A percentile compares a stretch with the other conserved stretches of the same genome.
phyloP scores from a whole-genome alignment of 1,139 yeast genomes.

The Suhomyces maxii region DNA sequence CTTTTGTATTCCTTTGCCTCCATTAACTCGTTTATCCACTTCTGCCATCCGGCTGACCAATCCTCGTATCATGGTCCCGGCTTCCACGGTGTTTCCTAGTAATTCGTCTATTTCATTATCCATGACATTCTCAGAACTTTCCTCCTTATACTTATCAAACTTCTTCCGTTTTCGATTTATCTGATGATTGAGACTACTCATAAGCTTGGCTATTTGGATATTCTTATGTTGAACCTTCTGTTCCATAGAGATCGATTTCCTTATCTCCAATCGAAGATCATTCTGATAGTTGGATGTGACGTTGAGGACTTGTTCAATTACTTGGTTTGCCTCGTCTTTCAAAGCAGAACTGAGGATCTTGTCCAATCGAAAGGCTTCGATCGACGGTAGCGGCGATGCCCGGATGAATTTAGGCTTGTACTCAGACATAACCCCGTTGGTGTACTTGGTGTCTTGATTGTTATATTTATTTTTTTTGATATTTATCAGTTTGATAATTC shows the following conservation, averaged over 20 bases:
- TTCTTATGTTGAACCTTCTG: constrained; percentile 40
- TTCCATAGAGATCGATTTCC: constrained; percentile 35
- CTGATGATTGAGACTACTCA: constrained; percentile 23
- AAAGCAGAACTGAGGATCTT: constrained; percentile 35
- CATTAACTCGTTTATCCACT: constrained; percentile 1
- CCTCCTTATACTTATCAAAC: constrained; percentile 15
- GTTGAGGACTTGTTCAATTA: constrained; percentile 31
- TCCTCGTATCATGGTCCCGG: constrained; percentile 5
- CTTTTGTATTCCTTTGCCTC: constrained; percentile 8
- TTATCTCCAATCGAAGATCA: constrained; percentile 41
- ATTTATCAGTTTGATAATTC: not conserved
- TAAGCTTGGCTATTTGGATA: constrained; percentile 31
- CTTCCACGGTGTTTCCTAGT: constrained; percentile 9
- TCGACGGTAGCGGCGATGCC: constrained; percentile 28
- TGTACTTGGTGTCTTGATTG: not conserved
- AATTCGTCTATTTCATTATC: constrained; percentile 17
- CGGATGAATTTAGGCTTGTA: constrained; percentile 17
- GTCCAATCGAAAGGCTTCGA: constrained; percentile 41
- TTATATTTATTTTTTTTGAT: not conserved
- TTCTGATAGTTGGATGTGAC: constrained; percentile 40
- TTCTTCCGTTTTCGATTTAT: constrained; percentile 22
- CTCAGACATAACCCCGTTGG: constrained; percentile 5
- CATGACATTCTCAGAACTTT: constrained; percentile 2
- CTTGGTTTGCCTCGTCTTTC: constrained; percentile 32
- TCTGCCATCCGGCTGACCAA: constrained; percentile 4